Base-by-base conservation (phyloP, 495 filamentous ascomycete species). In the Chaetomium fimeti region DNA sequence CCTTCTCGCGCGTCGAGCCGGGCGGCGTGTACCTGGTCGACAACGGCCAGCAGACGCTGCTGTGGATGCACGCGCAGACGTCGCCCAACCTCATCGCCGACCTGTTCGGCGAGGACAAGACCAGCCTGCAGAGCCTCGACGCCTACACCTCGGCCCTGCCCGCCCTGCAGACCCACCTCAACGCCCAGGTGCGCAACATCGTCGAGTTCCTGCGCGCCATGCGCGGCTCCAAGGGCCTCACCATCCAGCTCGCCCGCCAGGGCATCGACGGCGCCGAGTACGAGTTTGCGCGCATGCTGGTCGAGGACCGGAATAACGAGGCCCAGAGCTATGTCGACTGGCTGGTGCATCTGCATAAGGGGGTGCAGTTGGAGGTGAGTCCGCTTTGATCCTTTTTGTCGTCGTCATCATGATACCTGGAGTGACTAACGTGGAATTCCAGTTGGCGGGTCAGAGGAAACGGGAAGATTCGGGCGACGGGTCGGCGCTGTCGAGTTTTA, bases 21-120 rank as follows among this genome's bases (percentile, higher is more conserved):
- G 94, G 94, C 52, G 95, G 95, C 48, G 95, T 87, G n/a, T 99
- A 98, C 74, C 76, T 99, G 15, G 87, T 98, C n/a, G 94, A 99
- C 71, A 97, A 97, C 73, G 94, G 95, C 5, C 95, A 98, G 75
- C 84, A 88, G 60, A 88, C 90, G 65, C 81, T 97, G 36, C 79
- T 99, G 27, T 99, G 94, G 94, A 79, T 98, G 66, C 94, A 99
- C 83, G 87, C 76, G 69, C 88, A 78, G 83, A 89, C 72, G 61
- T 89, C 74, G 71, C 86, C 78, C 20, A 96, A 97, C 73, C 83
- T 99, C 9, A 81, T 99, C 29, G 83, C 86, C 61, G 94, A 99
- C 65, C 85, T 99, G 3, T 98, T 99, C 71, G 94, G 94, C 15
- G 84, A 88, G 49, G 90, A 83, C 28, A 83, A 88, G 54, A 84